Conservation (phyloP, 2,329 filamentous ascomycete genomes). For the Esteya vermicola region DNA sequence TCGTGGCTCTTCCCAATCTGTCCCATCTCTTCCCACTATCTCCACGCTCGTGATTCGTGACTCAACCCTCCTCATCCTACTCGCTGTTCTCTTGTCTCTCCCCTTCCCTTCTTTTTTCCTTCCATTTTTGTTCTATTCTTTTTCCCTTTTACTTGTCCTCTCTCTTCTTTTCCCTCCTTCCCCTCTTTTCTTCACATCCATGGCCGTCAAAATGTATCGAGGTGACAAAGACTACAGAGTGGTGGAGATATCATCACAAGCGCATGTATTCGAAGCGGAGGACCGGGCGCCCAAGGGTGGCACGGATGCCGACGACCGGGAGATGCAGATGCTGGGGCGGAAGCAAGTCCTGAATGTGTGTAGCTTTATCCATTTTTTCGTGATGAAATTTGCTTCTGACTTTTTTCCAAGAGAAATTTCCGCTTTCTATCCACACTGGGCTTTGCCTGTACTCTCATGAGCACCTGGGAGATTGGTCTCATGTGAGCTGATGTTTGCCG, state of each 20-base stretch:
- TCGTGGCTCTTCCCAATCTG: too few relatives aligned
- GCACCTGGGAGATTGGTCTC: slow-evolving; percentile 37
- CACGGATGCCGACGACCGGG: slow-evolving; percentile 16
- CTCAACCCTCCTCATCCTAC: too few relatives aligned
- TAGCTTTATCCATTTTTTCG: background rate
- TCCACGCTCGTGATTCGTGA: too few relatives aligned
- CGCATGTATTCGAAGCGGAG: slow-evolving; percentile 9
- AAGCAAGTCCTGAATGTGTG: slow-evolving; percentile 11
- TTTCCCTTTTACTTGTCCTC: background rate
- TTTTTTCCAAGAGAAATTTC: slow-evolving; percentile 27
- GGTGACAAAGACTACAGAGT: slow-evolving; percentile 8
- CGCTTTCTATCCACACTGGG: slow-evolving; percentile 34
- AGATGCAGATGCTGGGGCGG: slow-evolving; percentile 17
- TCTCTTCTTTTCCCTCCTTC: background rate
- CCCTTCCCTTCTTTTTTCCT: background rate
- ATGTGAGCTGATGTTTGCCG: slow-evolving; percentile 14
- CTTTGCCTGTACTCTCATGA: slow-evolving; percentile 36
- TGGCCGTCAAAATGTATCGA: too few relatives aligned
- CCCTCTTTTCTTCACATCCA: background rate
- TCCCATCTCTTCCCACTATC: too few relatives aligned
- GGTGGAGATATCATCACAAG: slow-evolving; percentile 6
- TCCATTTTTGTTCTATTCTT: background rate
- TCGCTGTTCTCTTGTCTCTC: background rate
- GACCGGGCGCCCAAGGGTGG: slow-evolving; percentile 11
- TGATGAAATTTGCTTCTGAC: background rate